A percentile compares a stretch with the other conserved stretches of the same genome.
Evolutionary conservation across 495 filamentous ascomycete genomes (phyloP).

Genomic region (Xylaria scruposa): DNA sequence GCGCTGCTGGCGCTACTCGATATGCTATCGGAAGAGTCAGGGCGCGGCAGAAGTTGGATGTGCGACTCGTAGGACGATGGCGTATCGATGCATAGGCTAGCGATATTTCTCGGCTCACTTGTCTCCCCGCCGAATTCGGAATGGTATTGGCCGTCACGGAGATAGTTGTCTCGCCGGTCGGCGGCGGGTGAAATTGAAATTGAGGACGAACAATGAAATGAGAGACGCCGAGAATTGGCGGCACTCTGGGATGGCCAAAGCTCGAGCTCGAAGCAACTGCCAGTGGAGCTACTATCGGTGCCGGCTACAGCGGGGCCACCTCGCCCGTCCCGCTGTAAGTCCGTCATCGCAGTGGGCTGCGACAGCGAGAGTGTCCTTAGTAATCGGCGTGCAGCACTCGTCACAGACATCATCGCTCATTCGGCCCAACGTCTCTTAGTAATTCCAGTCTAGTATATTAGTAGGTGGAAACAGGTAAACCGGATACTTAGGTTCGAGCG

Average conservation of each 20-base stretch:
- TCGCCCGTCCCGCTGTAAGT: conserved; percentile 33
- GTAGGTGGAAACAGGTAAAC: neutral
- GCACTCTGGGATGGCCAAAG: conserved; percentile 21
- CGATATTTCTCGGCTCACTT: neutral
- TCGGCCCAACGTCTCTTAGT: neutral
- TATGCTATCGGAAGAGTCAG: conserved; percentile 21
- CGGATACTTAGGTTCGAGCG: neutral
- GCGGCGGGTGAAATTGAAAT: neutral
- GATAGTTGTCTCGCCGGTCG: neutral
- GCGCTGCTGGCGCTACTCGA: no score
- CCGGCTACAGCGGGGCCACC: conserved; percentile 25
- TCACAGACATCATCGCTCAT: conserved; percentile 33
- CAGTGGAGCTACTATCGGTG: conserved; percentile 10
- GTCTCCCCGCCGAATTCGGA: neutral
- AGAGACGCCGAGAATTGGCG: conserved; percentile 13
- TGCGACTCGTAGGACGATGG: neutral
- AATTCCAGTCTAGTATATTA: neutral
- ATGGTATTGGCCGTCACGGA: neutral
- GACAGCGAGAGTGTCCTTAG: conserved; percentile 36
- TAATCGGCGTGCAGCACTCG: conserved; percentile 39
- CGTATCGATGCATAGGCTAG: neutral
- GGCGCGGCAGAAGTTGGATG: conserved; percentile 14
- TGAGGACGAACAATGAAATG: neutral
- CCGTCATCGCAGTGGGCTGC: neutral
- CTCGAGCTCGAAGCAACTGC: conserved; percentile 29